These are phyloP conservation scores for Herpotrichia juniperi DNA, from an alignment of 2,329 filamentous ascomycete genomes.

Conservation along the genomic window DNA sequence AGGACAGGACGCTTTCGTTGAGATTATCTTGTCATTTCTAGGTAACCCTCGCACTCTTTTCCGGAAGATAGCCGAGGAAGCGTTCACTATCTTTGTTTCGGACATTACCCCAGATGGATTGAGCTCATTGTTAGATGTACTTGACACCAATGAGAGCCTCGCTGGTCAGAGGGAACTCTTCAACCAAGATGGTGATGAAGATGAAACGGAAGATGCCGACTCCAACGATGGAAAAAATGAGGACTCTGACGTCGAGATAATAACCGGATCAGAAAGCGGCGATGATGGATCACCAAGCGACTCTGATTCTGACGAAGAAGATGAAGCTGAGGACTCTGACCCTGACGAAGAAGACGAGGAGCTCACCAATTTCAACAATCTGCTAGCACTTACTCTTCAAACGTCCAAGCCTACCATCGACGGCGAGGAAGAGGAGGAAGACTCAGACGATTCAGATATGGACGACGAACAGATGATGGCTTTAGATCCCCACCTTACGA, in stretches of 20 bases:
- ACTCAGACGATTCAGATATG: constrained; percentile 77
- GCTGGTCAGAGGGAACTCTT: constrained; percentile 89
- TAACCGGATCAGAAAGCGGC: constrained; percentile 18
- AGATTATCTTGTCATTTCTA: constrained; percentile 88
- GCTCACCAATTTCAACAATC: constrained; percentile 70
- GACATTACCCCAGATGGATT: constrained; percentile 77
- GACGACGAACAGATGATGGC: constrained; percentile 95
- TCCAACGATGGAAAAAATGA: constrained; percentile 52
- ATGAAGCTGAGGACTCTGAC: constrained; percentile 21
- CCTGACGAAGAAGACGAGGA: constrained; percentile 55
- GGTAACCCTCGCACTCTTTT: constrained; percentile 84
- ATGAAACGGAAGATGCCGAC: constrained; percentile 55
- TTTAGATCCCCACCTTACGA: constrained; percentile 80
- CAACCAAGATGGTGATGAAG: constrained; percentile 47
- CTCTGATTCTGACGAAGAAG: constrained; percentile 27
- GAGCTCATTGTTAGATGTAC: constrained; percentile 69
- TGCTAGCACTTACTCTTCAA: constrained; percentile 78
- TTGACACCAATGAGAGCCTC: constrained; percentile 79
- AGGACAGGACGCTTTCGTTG: constrained; percentile 64
- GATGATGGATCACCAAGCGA: constrained; percentile 16
- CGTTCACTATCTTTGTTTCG: constrained; percentile 81
- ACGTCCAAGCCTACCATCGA: constrained; percentile 62
- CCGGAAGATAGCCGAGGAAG: constrained; percentile 84
- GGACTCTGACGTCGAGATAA: constrained; percentile 53
- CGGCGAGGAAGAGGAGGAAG: constrained; percentile 67